Base-by-base conservation (phyloP, 2,329 filamentous ascomycete species). In the Xenoacremonium recifei region DNA sequence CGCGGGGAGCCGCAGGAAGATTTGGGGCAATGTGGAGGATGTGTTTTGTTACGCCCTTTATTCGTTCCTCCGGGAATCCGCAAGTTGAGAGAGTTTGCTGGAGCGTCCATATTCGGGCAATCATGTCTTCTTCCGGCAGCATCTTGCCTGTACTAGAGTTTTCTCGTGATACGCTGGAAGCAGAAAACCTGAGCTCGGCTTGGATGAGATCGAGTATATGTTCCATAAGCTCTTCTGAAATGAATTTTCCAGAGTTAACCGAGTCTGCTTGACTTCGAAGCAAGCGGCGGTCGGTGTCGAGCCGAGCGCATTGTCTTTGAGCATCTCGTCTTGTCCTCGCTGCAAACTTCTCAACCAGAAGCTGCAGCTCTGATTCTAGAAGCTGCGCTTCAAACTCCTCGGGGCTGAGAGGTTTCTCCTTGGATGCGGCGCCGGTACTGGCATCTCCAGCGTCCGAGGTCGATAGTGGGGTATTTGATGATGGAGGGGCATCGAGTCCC, bases 331-430 rank as follows among this genome's bases (percentile, higher is more conserved):
- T 85, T 47, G 85, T 84, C 64, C 92, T 96, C 30, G 79, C 70
- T 0, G 85, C 84, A 65, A 92, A 72, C 59, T 90, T 93, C 49
- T 97, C 92, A 13, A 97, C 85, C 5, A 96, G 70, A 17, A 88
- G 69, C 64, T 97, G 91, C 27, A 99, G 73, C 57, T 95, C 89
- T n/a, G 89, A 86, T 56, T 90, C 85, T 62, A 96, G 89, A 13
- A 97, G 77, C 57, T 95, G 89, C 49, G 73, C 83, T 61, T 96
- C 93, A 38, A 96, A 86, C 63, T 97, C 89, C 61, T 96, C 92
- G 1, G 92, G 85, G 36, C 81, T 89, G 50, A 92, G 68, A 20
- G 78, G 70, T 40, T 79, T 69, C 39, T 68, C 54, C 21, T 62
- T 48, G n/a, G 42, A 23, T 21, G 35, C 37, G 27, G 41, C 21